Conservation (phyloP, 1,139 yeast genomes). For the Geotrichum macrosporum region DNA sequence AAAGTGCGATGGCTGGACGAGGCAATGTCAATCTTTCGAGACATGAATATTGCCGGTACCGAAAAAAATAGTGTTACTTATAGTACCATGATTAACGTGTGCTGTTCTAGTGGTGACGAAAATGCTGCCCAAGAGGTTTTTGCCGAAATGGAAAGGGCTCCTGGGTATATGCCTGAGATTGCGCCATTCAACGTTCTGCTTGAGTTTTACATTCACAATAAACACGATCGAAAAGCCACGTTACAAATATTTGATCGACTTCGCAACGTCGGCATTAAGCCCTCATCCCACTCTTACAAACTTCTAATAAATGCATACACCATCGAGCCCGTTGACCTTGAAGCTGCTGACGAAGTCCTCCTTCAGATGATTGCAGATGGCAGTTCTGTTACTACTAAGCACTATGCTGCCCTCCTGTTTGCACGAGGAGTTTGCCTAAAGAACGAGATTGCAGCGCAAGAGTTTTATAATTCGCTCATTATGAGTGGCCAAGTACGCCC, state of each 20-base stretch:
- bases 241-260: constrained; percentile 35
- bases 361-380: constrained; percentile 33
- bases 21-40: constrained; percentile 34
- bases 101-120: constrained; percentile 40
- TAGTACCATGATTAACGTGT: constrained; percentile 42
- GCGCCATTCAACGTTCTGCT: constrained; percentile 43
- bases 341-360: constrained; percentile 40
- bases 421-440: constrained; percentile 41
- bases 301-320: constrained; percentile 41
- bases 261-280: constrained; percentile 31
- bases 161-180: constrained; percentile 35
- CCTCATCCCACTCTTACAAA: constrained; percentile 41
- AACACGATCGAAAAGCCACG: constrained; percentile 37
- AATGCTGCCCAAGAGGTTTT: constrained; percentile 37
- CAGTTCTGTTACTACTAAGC: constrained; percentile 34
- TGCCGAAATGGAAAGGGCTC: constrained; percentile 37
- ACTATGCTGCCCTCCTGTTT: constrained; percentile 40
- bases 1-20: constrained; percentile 39
- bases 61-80: constrained; percentile 38
- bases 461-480: constrained; percentile 35
- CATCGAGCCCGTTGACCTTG: constrained; percentile 36
- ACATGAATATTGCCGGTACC: constrained; percentile 36
- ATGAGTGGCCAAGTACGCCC: constrained; percentile 35
- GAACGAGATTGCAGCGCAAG: constrained; percentile 37
- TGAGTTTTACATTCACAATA: constrained; percentile 39